phyloP scores from a whole-genome alignment of 1,284 basidiomycete genomes.

The Fomitopsis pinicola region DNA sequence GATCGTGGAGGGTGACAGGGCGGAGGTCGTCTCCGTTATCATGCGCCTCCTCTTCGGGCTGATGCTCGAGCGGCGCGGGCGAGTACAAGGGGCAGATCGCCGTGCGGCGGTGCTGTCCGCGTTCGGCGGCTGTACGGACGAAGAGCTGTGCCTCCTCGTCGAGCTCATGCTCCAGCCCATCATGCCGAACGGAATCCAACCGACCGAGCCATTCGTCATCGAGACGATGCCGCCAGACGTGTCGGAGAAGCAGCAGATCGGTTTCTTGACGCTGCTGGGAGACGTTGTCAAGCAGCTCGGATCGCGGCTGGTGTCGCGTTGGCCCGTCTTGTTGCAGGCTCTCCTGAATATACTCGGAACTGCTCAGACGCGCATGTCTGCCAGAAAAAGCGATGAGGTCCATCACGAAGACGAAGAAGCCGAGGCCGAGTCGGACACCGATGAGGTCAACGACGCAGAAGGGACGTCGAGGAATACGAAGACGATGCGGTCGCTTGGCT shows the following conservation, averaged over 20 bases:
- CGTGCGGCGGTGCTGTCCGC: constrained; percentile 75
- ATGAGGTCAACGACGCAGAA: constrained; percentile 28
- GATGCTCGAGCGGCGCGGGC: constrained; percentile 81
- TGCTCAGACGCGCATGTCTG: constrained; percentile 56
- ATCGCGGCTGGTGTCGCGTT: constrained; percentile 60
- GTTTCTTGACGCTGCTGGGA: constrained; percentile 81
- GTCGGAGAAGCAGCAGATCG: constrained; percentile 72
- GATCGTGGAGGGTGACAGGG: constrained; percentile 62
- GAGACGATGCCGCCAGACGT: constrained; percentile 28
- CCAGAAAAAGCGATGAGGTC: constrained; percentile 27
- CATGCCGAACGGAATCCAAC: constrained; percentile 25
- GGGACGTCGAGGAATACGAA: constrained; percentile 44
- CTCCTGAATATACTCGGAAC: constrained; percentile 62
- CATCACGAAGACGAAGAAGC: constrained; percentile 35
- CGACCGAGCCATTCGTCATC: constrained; percentile 18
- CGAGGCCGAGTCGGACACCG: constrained; percentile 30
- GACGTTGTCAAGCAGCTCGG: constrained; percentile 83
- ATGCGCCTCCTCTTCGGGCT: constrained; percentile 86
- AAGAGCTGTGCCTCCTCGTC: constrained; percentile 77
- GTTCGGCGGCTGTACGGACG: constrained; percentile 66
- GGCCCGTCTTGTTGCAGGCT: constrained; percentile 70
- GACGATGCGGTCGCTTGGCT: constrained; percentile 74
- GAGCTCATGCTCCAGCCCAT: constrained; percentile 91
- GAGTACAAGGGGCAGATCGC: constrained; percentile 69
- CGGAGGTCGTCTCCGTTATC: constrained; percentile 69